Evolutionary conservation across 2,329 filamentous ascomycete species (phyloP).

Genomic region (Xylariaceae sp.): DNA sequence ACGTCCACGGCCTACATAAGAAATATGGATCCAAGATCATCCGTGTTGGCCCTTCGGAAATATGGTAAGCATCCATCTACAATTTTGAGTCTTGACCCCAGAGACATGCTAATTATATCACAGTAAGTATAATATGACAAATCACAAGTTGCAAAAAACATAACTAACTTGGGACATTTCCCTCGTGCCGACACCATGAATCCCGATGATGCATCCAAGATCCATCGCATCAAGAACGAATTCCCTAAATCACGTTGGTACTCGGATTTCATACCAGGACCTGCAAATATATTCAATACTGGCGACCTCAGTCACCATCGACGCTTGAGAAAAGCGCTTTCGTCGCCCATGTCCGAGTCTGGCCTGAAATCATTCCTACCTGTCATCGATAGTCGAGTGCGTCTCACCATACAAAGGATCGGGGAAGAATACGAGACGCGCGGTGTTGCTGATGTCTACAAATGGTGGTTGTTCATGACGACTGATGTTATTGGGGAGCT

Average conservation of each 20-base stretch:
- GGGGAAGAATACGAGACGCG: conserved; percentile 34
- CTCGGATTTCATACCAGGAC: conserved; percentile 15
- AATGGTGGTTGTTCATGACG: conserved; percentile 52
- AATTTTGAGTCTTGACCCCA: no score
- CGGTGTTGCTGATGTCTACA: conserved; percentile 43
- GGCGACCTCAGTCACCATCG: conserved; percentile 36
- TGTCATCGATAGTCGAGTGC: conserved; percentile 34
- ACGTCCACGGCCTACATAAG: conserved; percentile 24
- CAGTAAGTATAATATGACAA: no score
- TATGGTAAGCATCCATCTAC: no score
- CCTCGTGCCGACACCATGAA: conserved; percentile 24
- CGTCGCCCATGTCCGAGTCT: conserved; percentile 35
- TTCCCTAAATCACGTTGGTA: conserved; percentile 25
- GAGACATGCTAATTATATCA: no score
- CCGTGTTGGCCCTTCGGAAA: conserved; percentile 24
- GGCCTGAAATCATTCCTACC: conserved; percentile 31
- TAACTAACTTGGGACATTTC: no score
- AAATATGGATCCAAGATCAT: conserved; percentile 29
- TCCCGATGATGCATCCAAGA: conserved; percentile 14
- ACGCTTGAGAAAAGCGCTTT: conserved; percentile 38
- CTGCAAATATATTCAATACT: conserved; percentile 37
- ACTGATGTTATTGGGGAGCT: conserved; percentile 52
- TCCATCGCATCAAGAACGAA: conserved; percentile 25
- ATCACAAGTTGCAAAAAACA: no score
- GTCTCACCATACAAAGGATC: conserved; percentile 41